Percentiles rank a stretch among this genome's conserved stretches.
These are phyloP conservation scores for Monosporascus sp. DNA, from an alignment of 2,329 filamentous ascomycete species.

Conservation along the genomic window DNA sequence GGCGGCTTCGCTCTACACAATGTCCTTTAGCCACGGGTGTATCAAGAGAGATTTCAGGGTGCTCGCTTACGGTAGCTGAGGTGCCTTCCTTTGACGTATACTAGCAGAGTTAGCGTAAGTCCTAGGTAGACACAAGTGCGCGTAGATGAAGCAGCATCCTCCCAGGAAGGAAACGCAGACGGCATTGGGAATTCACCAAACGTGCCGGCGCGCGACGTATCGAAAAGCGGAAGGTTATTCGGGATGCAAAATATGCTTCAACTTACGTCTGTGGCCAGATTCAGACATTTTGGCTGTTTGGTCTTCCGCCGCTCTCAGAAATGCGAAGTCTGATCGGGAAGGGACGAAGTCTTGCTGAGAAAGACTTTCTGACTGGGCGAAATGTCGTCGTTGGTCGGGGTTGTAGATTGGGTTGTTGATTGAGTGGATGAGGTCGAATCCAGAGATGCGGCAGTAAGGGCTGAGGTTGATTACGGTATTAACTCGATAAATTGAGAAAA, in stretches of 20 bases:
- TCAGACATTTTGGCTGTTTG: constrained; percentile 73
- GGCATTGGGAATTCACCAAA: constrained; percentile 3
- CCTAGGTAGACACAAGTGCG: neutral
- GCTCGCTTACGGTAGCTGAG: too few species aligned
- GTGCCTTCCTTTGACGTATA: constrained; percentile 46
- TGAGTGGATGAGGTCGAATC: constrained; percentile 13
- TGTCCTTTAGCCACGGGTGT: too few species aligned
- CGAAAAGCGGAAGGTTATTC: constrained; percentile 10
- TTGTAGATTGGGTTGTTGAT: constrained; percentile 26
- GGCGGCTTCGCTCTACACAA: too few species aligned
- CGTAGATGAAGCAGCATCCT: too few species aligned
- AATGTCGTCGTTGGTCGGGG: constrained; percentile 37
- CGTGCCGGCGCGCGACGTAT: constrained; percentile 2
- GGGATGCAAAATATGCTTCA: constrained; percentile 24
- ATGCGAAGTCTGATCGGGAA: constrained; percentile 35
- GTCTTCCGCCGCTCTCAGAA: constrained; percentile 41
- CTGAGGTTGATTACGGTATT: constrained; percentile 10
- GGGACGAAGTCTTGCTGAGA: constrained; percentile 39
- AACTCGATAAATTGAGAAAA: too few species aligned
- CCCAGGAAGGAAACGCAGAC: constrained; percentile 12
- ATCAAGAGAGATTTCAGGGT: too few species aligned
- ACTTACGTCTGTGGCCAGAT: constrained; percentile 85
- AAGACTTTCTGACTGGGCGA: constrained; percentile 37
- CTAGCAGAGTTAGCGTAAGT: constrained; percentile 46
- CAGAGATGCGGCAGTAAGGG: constrained; percentile 22